Percentiles rank a stretch among this genome's conserved stretches.
Evolutionary conservation across 129 eudicot genomes (phyloP).

Genomic region (Kitagawia praeruptora): DNA sequence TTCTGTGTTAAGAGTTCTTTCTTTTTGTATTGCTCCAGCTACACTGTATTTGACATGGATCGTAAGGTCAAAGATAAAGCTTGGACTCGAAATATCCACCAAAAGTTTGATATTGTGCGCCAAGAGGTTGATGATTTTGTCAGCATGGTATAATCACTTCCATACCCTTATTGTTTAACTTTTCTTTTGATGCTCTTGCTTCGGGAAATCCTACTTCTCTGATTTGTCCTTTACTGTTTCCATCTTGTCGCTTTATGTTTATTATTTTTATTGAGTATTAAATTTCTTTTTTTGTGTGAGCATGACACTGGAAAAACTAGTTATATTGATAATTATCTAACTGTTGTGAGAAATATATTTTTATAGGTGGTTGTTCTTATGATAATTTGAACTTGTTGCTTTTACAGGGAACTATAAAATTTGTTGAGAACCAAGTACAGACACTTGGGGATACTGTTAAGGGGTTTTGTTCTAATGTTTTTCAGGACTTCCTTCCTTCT

Average conservation of each 20-base stretch:
- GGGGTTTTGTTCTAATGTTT: conserved; percentile 34
- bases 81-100: conserved; percentile 27
- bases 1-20: background rate
- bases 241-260: background rate
- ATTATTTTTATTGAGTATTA: background rate
- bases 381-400: conserved; percentile 5
- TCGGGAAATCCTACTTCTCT: background rate
- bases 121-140: conserved; percentile 52
- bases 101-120: conserved; percentile 39
- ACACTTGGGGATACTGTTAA: conserved; percentile 34
- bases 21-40: background rate
- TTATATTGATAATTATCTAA: background rate
- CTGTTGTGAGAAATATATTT: background rate
- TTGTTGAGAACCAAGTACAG: conserved; percentile 41
- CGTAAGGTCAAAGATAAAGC: background rate
- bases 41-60: background rate
- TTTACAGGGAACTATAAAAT: conserved; percentile 41
- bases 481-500: conserved; percentile 39
- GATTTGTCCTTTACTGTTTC: background rate
- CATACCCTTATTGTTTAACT: background rate
- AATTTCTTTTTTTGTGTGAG: background rate
- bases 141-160: conserved; percentile 28
- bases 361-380: background rate
- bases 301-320: background rate
- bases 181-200: background rate